Evolutionary conservation across 768 basidiomycete genomes (phyloP).

Genomic region (Pisolithus tinctorius): DNA sequence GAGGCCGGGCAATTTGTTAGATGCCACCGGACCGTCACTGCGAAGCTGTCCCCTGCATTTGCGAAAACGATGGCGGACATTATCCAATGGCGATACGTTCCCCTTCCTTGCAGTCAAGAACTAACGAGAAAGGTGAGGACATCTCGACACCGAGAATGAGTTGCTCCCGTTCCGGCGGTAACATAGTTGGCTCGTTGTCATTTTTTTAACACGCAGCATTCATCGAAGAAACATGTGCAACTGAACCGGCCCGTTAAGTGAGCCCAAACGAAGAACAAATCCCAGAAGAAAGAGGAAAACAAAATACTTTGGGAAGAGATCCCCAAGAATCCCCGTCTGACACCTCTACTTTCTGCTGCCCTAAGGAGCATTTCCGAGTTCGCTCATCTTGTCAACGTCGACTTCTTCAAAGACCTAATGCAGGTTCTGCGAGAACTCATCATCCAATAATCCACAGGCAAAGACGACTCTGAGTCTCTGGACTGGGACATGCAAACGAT

Average conservation of each 20-base stretch:
- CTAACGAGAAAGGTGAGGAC: no score
- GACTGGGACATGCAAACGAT: conserved; percentile 26
- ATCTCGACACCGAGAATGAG: conserved; percentile 16
- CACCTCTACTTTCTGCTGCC: conserved; percentile 48
- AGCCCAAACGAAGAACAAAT: conserved; percentile 11
- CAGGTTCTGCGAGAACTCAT: conserved; percentile 77
- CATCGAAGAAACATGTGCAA: conserved; percentile 52
- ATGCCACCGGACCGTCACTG: no score
- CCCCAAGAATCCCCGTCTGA: conserved; percentile 68
- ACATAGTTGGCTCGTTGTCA: neutral
- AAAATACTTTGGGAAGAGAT: conserved; percentile 53
- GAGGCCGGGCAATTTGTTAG: no score
- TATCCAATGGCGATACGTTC: no score
- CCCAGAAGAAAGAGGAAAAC: conserved; percentile 40
- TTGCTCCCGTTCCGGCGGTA: conserved; percentile 27
- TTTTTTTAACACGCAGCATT: conserved; percentile 20
- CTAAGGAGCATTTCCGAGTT: conserved; percentile 90
- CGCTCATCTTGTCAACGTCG: conserved; percentile 94
- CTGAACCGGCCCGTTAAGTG: conserved; percentile 17
- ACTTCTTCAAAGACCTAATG: conserved; percentile 77
- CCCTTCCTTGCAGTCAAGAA: no score
- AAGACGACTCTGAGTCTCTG: conserved; percentile 33
- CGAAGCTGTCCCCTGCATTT: no score
- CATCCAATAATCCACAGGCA: conserved; percentile 36
- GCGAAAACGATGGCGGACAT: no score